Evolutionary conservation across 345 rosid species (phyloP), one percentile per base, ranked within the genome.

Genomic region (Ricinus communis): DNA sequence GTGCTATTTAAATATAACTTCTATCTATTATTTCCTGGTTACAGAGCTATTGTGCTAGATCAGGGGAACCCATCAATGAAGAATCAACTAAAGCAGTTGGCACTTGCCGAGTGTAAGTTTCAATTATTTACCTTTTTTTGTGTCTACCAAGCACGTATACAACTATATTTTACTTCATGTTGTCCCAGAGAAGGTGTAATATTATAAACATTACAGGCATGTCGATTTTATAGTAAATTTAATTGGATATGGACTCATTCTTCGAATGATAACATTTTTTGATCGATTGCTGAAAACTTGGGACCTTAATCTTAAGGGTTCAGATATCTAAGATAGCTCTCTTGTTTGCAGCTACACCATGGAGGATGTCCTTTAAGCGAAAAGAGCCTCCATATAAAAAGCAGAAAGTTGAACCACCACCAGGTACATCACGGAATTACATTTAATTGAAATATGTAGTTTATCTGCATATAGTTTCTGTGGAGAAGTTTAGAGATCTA

Each of bases 31-130:
- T 62, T 66, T 66, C 43, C 7, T 79, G 70, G 41, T 84, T 72
- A 36, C 90, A 95, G 99, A 86, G 91, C 99, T 68, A 93, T 95
- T 77, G 85, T 92, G 51, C 82, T 95, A 75, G 99, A 95, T 52
- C 88, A 81, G 71, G 97, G 87, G 69, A 90, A 84, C 82, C 94
- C 99, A 22, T 81, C 93, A 28, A 74, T 86, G 85, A 85, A 88
- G 77, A 79, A 71, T 77, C 94, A 87, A 70, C 75, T 85, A 71
- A 87, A 87, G 88, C 87, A 86, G 79, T 46, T 92, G 76, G 93
- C 80, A 68, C 94, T 82, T 76, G 96, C 80, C 60, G 99, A 95
- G 82, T 87, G 99, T 95, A 87, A 79, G 79, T 59, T 69, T 74
- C 74, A 30, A 71, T 61, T 15, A 27, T 54, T 14, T 52, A 47